Evolutionary conservation across 2,329 filamentous ascomycete genomes (phyloP).

Genomic region (Cercospora zeae-maydis): DNA sequence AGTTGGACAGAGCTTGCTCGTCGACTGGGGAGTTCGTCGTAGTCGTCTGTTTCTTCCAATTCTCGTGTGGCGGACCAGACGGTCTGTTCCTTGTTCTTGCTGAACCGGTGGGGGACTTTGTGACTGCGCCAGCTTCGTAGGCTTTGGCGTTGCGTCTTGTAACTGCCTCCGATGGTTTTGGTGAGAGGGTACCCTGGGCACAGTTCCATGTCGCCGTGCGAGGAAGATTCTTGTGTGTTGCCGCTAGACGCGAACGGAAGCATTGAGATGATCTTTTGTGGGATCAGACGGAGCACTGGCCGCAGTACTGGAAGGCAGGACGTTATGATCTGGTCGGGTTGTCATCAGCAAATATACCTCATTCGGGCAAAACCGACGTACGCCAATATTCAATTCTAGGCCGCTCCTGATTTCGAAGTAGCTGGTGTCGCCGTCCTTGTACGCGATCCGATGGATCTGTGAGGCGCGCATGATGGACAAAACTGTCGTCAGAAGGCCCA

Average conservation of each 20-base stretch:
- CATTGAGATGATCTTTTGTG: slow-evolving; percentile 16
- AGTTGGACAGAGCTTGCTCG: background rate
- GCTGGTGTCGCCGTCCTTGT: slow-evolving; percentile 18
- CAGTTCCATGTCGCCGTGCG: slow-evolving; percentile 5
- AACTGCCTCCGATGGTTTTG: slow-evolving; percentile 13
- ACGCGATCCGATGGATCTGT: slow-evolving; percentile 20
- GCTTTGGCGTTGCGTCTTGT: slow-evolving; percentile 5
- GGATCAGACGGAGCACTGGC: slow-evolving; percentile 15
- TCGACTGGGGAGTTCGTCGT: slow-evolving; percentile 7
- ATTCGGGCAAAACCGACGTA: background rate
- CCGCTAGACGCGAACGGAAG: slow-evolving; percentile 9
- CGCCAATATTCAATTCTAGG: slow-evolving; percentile 21
- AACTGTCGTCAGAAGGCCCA: slow-evolving; percentile 20
- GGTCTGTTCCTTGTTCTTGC: slow-evolving; percentile 6
- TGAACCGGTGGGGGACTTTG: slow-evolving; percentile 3
- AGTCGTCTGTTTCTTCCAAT: background rate
- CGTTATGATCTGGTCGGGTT: slow-evolving; percentile 18
- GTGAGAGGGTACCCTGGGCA: slow-evolving; percentile 10
- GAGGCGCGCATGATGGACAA: slow-evolving; percentile 18
- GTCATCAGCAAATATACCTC: background rate
- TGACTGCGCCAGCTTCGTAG: slow-evolving; percentile 8
- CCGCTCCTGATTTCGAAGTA: slow-evolving; percentile 19
- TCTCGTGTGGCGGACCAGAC: slow-evolving; percentile 5
- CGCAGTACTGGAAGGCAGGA: slow-evolving; percentile 23
- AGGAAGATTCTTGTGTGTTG: background rate